Percentiles rank a stretch among this genome's conserved stretches.
phyloP scores from a whole-genome alignment of 1,284 basidiomycete genomes.

The Boletus subluridellus region DNA sequence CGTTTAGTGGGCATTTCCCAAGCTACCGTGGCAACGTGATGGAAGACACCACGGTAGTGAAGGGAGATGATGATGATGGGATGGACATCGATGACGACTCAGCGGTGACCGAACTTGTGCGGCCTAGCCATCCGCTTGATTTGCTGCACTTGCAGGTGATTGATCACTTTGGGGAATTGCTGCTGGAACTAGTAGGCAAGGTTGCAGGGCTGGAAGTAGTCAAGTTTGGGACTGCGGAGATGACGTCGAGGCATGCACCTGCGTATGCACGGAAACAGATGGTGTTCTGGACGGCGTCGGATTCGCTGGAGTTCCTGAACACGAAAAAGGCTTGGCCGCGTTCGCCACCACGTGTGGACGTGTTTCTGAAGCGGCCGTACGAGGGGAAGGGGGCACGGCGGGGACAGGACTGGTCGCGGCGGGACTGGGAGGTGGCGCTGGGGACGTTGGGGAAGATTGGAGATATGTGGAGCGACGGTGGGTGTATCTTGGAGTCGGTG shows the following conservation, averaged over 20 bases:
- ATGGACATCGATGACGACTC: conserved; percentile 63
- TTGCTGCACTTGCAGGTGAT: conserved; percentile 65
- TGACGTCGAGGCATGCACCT: conserved; percentile 57
- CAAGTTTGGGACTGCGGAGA: conserved; percentile 27
- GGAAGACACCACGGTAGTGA: conserved; percentile 16
- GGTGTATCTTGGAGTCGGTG: conserved; percentile 51
- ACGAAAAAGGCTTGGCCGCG: conserved; percentile 32
- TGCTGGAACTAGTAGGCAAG: conserved; percentile 54
- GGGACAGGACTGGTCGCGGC: conserved; percentile 67
- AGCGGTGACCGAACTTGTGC: conserved; percentile 20
- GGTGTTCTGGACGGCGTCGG: conserved; percentile 49
- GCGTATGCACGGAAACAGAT: conserved; percentile 41
- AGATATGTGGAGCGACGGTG: conserved; percentile 48
- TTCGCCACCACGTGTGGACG: conserved; percentile 46
- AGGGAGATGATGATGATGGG: conserved; percentile 45
- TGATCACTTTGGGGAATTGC: conserved; percentile 60
- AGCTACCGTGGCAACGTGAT: conserved; percentile 35
- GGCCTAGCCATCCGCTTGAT: conserved; percentile 58
- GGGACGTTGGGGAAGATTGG: conserved; percentile 48
- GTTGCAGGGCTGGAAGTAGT: conserved; percentile 48
- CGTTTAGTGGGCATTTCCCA: conserved; percentile 37
- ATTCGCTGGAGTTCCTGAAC: conserved; percentile 57
- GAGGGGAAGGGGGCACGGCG: conserved; percentile 46
- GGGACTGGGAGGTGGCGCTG: conserved; percentile 59
- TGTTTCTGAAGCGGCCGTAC: conserved; percentile 52